phyloP scores from a whole-genome alignment of 1,284 basidiomycete species.

The Malassezia brasiliensis region DNA sequence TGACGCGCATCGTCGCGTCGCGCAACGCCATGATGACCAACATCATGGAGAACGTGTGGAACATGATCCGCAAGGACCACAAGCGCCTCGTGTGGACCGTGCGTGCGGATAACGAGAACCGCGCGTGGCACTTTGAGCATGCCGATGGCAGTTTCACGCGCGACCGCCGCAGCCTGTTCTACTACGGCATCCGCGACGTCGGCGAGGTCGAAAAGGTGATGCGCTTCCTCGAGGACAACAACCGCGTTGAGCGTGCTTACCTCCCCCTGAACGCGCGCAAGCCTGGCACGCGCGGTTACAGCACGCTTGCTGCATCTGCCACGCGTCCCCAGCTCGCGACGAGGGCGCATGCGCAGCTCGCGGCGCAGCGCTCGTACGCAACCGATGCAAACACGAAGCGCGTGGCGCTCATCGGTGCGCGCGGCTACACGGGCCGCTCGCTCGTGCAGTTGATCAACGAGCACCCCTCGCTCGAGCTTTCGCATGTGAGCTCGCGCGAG shows the following conservation, averaged over 20 bases:
- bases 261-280: conserved; percentile 78
- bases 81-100: conserved; percentile 92
- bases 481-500: conserved; percentile 92
- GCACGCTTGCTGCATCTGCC: conserved; percentile 54
- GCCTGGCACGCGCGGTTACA: conserved; percentile 50
- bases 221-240: conserved; percentile 76
- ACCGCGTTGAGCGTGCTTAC: conserved; percentile 74
- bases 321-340: conserved; percentile 3
- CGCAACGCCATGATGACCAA: conserved; percentile 83
- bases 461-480: conserved; percentile 78
- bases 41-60: conserved; percentile 95
- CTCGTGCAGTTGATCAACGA: conserved; percentile 71
- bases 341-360: conserved; percentile 55
- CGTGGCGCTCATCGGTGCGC: conserved; percentile 87
- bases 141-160: conserved; percentile 95
- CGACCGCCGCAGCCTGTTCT: conserved; percentile 82
- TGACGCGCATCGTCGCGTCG: conserved; percentile 83
- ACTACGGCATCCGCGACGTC: conserved; percentile 90
- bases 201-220: conserved; percentile 66
- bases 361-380: conserved; percentile 56
- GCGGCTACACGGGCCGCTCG: conserved; percentile 89
- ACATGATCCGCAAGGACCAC: conserved; percentile 87
- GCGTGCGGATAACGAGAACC: conserved; percentile 84
- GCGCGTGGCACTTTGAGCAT: conserved; percentile 96
- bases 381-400: conserved; percentile 57